phyloP scores from a whole-genome alignment of 73 alveolate species.

The Tetrahymena malaccensis region DNA sequence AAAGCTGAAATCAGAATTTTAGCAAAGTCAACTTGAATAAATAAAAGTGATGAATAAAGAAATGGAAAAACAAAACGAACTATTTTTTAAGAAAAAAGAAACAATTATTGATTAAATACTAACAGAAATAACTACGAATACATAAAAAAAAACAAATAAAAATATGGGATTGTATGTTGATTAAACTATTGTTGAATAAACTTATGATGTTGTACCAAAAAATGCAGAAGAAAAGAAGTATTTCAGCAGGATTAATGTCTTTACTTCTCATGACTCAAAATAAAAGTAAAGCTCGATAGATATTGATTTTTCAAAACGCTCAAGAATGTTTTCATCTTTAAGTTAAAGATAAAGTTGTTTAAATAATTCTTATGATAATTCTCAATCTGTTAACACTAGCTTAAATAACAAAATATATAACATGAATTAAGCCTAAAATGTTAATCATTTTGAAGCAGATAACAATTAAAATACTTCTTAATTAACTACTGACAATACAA shows the following conservation, averaged over 20 bases:
- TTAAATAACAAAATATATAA: neutral
- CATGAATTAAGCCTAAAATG: neutral
- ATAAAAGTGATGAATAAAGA: neutral
- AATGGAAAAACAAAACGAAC: neutral
- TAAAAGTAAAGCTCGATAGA: neutral
- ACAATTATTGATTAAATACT: neutral
- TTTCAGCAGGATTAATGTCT: neutral
- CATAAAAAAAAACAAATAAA: neutral
- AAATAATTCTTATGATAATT: neutral
- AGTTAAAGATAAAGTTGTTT: neutral
- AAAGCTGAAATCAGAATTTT: neutral
- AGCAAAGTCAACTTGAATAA: neutral
- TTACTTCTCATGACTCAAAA: neutral
- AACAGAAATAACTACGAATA: neutral
- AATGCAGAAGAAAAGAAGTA: neutral
- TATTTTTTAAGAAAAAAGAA: neutral
- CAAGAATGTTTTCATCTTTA: neutral
- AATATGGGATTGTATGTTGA: neutral
- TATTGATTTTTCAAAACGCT: neutral
- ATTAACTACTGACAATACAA: neutral
- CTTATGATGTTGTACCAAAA: neutral
- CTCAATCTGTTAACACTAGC: neutral
- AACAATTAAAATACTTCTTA: neutral
- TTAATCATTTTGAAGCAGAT: neutral
- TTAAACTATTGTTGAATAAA: neutral